phyloP scores from a whole-genome alignment of 2,329 filamentous ascomycete genomes.

The Pyrenophora graminea region DNA sequence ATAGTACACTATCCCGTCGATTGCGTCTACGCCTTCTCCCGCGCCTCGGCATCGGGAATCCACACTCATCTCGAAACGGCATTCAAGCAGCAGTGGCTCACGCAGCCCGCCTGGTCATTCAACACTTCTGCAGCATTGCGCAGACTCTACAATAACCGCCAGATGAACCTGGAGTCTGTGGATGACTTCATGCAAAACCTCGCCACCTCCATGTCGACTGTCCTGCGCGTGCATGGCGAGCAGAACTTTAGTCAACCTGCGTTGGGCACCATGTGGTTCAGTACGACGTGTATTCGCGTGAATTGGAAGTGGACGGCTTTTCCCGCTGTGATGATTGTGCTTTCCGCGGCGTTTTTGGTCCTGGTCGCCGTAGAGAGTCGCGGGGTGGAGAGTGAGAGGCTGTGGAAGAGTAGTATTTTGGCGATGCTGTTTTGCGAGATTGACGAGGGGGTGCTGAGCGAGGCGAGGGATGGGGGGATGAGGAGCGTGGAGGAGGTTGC shows the following conservation, averaged over 20 bases:
- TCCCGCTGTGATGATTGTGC: conserved; percentile 8
- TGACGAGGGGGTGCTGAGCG: neutral
- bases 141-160: neutral
- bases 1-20: neutral
- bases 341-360: conserved; percentile 4
- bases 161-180: conserved; percentile 2
- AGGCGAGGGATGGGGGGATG: neutral
- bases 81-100: neutral
- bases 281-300: conserved; percentile 8
- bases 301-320: conserved; percentile 11
- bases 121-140: neutral
- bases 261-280: conserved; percentile 8
- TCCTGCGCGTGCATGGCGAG: conserved; percentile 5
- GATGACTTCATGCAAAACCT: conserved; percentile 4
- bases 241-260: neutral
- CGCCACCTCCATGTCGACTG: conserved; percentile 4
- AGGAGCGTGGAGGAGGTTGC: conserved; percentile 5
- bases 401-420: conserved; percentile 16
- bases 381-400: conserved; percentile 5
- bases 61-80: neutral
- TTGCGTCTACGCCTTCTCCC: neutral
- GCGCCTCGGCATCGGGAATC: neutral
- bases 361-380: conserved; percentile 13
- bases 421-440: conserved; percentile 16
- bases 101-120: neutral